Evolutionary conservation across 805 yeast species (phyloP).

Genomic region (Hanseniaspora thailandica): DNA sequence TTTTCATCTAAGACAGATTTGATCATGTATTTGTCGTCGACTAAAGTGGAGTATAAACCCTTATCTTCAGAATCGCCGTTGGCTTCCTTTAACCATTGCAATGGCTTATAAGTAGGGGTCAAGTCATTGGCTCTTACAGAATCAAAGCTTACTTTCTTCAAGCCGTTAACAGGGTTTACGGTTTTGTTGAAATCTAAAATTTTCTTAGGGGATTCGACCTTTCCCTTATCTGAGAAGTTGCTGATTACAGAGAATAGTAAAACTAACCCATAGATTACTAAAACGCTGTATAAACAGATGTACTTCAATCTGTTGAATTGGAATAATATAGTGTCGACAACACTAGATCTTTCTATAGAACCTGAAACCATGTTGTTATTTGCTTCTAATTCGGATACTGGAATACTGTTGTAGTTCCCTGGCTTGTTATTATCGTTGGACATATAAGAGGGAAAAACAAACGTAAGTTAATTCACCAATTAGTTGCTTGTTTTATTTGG

Average conservation of each 20-base stretch:
- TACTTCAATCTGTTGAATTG: slow-evolving; percentile 13
- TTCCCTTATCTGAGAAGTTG: not conserved
- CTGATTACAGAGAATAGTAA: slow-evolving; percentile 2
- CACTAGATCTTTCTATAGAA: not conserved
- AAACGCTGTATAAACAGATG: not conserved
- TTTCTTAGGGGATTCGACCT: not conserved
- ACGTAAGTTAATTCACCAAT: no score
- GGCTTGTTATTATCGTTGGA: not conserved
- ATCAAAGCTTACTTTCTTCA: slow-evolving; percentile 29
- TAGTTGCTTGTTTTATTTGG: no score
- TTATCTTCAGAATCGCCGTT: slow-evolving; percentile 45
- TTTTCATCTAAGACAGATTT: slow-evolving; percentile 37
- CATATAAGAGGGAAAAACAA: not conserved
- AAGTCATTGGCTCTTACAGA: slow-evolving; percentile 47
- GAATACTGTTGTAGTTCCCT: slow-evolving; percentile 4
- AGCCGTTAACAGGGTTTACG: slow-evolving; percentile 11
- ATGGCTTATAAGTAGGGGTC: slow-evolving; percentile 37
- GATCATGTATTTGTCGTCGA: slow-evolving; percentile 40
- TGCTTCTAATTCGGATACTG: not conserved
- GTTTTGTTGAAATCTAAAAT: slow-evolving; percentile 3
- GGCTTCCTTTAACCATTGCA: slow-evolving; percentile 57
- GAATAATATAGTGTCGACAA: not conserved
- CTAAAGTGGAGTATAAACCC: slow-evolving; percentile 53
- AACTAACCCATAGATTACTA: slow-evolving; percentile 7
- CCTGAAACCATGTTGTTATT: not conserved